phyloP scores from a whole-genome alignment of 2,329 filamentous ascomycete species.

The Coccinonectria pachysandricola region DNA sequence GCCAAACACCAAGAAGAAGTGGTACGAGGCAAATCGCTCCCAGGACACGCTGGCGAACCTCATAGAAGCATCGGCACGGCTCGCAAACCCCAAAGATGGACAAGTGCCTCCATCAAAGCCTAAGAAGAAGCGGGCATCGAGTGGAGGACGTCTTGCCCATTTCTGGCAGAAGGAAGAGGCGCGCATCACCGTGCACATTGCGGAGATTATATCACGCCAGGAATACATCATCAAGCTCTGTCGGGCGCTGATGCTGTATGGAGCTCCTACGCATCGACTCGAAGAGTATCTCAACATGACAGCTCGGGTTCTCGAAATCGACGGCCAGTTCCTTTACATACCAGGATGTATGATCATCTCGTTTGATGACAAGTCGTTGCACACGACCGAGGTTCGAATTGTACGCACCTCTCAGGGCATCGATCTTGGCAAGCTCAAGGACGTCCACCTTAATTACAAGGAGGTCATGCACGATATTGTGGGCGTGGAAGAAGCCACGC shows the following conservation, averaged over 20 bases:
- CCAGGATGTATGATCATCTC: slow-evolving; percentile 90
- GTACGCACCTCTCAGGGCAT: slow-evolving; percentile 48
- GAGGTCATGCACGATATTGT: slow-evolving; percentile 52
- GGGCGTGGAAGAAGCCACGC: slow-evolving; percentile 46
- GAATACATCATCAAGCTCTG: slow-evolving; percentile 78
- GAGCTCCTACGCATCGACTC: slow-evolving; percentile 79
- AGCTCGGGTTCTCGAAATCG: slow-evolving; percentile 71
- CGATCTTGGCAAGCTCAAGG: slow-evolving; percentile 51
- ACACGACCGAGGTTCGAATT: slow-evolving; percentile 57
- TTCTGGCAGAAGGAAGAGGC: slow-evolving; percentile 34
- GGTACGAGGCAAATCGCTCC: slow-evolving; percentile 38
- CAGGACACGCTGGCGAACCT: slow-evolving; percentile 37
- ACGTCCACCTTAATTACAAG: slow-evolving; percentile 53
- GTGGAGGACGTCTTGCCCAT: slow-evolving; percentile 26
- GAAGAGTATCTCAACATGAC: slow-evolving; percentile 87
- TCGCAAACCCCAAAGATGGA: slow-evolving; percentile 24
- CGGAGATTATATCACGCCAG: slow-evolving; percentile 64
- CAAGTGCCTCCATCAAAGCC: slow-evolving; percentile 15
- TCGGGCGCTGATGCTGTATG: slow-evolving; percentile 74
- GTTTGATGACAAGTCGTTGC: slow-evolving; percentile 61
- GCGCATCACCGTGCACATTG: slow-evolving; percentile 42
- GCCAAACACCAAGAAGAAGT: slow-evolving; percentile 35
- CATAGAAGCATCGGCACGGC: slow-evolving; percentile 34
- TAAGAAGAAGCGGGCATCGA: slow-evolving; percentile 28
- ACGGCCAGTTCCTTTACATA: slow-evolving; percentile 80